Evolutionary conservation across 1,284 basidiomycete genomes (phyloP).

Genomic region (Termitomyces sp.): DNA sequence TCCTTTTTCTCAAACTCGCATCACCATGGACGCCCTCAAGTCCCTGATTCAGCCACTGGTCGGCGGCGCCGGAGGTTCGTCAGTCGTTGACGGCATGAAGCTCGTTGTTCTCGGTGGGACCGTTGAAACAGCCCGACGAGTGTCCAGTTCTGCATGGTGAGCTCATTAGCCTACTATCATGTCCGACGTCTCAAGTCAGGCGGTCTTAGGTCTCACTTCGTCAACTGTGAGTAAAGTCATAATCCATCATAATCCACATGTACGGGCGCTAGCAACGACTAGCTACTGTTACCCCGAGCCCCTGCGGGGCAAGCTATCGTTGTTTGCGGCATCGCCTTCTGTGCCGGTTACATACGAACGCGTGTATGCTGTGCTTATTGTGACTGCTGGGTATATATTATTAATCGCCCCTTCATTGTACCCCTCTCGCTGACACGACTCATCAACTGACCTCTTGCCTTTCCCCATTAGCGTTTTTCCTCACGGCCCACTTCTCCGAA

Average conservation of each 20-base stretch:
- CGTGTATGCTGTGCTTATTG: neutral
- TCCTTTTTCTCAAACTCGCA: slow-evolving; percentile 10
- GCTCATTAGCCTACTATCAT: slow-evolving; percentile 17
- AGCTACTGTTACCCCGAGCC: neutral
- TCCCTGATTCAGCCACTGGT: slow-evolving; percentile 77
- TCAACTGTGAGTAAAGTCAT: slow-evolving; percentile 59
- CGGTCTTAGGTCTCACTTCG: slow-evolving; percentile 62
- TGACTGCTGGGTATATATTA: neutral
- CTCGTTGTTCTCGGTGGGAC: slow-evolving; percentile 81
- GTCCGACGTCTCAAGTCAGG: slow-evolving; percentile 11
- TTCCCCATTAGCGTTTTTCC: slow-evolving; percentile 65
- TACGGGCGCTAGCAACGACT: slow-evolving; percentile 9
- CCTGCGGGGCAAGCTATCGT: neutral
- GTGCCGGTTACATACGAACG: neutral
- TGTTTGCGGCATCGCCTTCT: slow-evolving; percentile 2
- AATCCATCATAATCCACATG: slow-evolving; percentile 11
- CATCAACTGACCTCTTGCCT: slow-evolving; percentile 20
- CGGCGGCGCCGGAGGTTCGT: slow-evolving; percentile 65
- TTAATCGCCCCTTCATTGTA: slow-evolving; percentile 5
- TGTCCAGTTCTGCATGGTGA: slow-evolving; percentile 75
- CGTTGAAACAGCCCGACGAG: slow-evolving; percentile 75
- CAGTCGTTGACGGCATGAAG: slow-evolving; percentile 79
- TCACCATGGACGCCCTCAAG: slow-evolving; percentile 70
- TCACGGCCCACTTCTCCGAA: slow-evolving; percentile 80
- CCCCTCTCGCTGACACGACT: slow-evolving; percentile 14